Evolutionary conservation across 257 asterid genomes (phyloP), one percentile per base, ranked within the genome.

Genomic region (Salvia hispanica): DNA sequence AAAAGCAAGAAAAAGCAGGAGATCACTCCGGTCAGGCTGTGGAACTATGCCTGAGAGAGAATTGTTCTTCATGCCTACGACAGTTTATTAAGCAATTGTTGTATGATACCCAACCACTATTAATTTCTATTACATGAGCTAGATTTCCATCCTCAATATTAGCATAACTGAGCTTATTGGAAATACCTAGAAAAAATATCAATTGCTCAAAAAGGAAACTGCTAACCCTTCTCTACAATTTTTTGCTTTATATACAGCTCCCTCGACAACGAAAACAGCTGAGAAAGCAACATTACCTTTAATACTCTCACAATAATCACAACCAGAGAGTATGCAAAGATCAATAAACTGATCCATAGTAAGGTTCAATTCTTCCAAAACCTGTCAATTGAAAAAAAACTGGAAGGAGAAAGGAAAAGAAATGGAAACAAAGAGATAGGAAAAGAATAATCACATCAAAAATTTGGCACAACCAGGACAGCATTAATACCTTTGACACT

Each of bases 271-370:
- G n/a, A 57, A 58, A 39, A 64, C 44, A 42, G 57, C 40, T 53
- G 11, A 45, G 43, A 37, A 66, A 55, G 70, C 45, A 72, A 36
- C 14, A 53, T 70, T 81, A 93, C 99, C 99, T 83, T 82, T 83
- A 60, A 93, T 93, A 83, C 90, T 88, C 74, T 93, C 97, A 69
- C 99, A 93, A 56, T 93, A 93, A 85, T 93, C 99, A 76, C 97
- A 90, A 34, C 99, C 97, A 73, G 92, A 86, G 34, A 94, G 94
- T 74, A 94, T 90, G 82, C 99, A 91, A 70, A 94, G 86, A 82
- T 94, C 95, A 60, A 90, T 85, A 73, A 94, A 94, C 77, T 94
- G 99, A 82, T 94, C 95, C 97, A 90, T 88, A 33, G 86, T 80
- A 76, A 94, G 92, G 75, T 79, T 78, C 76, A 94, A 74, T 70